A percentile compares a stretch with the other conserved stretches of the same genome.
These are phyloP conservation scores for Ogataea hybrid DNA, from an alignment of 1,139 yeast genomes.

Conservation along the genomic window DNA sequence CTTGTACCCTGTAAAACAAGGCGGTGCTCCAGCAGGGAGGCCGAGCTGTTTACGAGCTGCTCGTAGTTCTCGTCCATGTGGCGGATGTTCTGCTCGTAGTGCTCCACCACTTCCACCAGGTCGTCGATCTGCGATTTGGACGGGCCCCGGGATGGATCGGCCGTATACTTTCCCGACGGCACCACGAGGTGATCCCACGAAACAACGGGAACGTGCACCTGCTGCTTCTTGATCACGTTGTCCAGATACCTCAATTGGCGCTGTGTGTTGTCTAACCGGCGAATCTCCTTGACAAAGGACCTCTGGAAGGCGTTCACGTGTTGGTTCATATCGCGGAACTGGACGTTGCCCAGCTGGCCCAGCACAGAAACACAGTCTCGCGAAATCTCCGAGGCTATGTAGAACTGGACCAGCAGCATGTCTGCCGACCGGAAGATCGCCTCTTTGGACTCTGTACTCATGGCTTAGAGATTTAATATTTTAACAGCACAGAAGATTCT, in stretches of 20 bases:
- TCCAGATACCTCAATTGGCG: constrained; percentile 49
- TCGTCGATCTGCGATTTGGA: constrained; percentile 43
- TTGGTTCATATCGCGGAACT: constrained; percentile 85
- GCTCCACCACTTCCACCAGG: constrained; percentile 37
- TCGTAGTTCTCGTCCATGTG: constrained; percentile 44
- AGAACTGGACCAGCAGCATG: too few species aligned
- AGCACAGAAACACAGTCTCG: too few species aligned
- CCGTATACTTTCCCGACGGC: constrained; percentile 18
- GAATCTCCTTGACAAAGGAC: constrained; percentile 77
- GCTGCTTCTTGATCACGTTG: constrained; percentile 30
- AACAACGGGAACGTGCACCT: constrained; percentile 22
- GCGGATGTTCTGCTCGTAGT: constrained; percentile 42
- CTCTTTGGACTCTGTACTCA: too few species aligned
- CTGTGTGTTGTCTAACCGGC: constrained; percentile 62
- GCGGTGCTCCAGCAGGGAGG: too few species aligned
- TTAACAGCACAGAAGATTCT: too few species aligned
- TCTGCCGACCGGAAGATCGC: too few species aligned
- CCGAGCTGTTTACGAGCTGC: constrained; percentile 36
- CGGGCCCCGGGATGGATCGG: constrained; percentile 18
- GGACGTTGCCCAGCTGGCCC: constrained; percentile 81
- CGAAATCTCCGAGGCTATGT: too few species aligned
- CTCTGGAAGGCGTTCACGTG: constrained; percentile 82
- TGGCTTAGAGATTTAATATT: too few species aligned
- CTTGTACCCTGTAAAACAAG: too few species aligned
- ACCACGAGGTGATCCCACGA: constrained; percentile 26